Base-by-base conservation (phyloP, 306 rosid species). In the Luffa aegyptiaca region DNA sequence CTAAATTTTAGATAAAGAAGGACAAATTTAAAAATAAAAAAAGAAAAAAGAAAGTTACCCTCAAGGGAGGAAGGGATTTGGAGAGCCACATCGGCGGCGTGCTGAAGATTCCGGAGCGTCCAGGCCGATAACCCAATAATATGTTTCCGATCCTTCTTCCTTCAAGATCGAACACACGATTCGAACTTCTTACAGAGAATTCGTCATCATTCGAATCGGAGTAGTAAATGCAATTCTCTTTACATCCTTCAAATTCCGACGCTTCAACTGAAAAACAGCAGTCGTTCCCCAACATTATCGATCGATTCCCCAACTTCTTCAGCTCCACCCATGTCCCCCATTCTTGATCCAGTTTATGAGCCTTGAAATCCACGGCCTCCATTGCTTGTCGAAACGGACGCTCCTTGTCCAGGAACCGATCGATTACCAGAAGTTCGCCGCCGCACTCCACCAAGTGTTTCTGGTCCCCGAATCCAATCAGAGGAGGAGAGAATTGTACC, bases 371-470 rank as follows among this genome's bases (percentile, higher is more conserved):
- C 4, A 26, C 31, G 0, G 31, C 31, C 31, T 26, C 31, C 31
- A 26, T 26, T 26, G 31, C 31, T 26, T 26, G 31, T 26, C 31
- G 31, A 26, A 26, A 26, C 31, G 55, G 55, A 3, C 80, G 80
- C 17, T 79, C 87, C 49, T 58, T 51, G 2, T 78, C 87, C 11
- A 77, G 56, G 82, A 72, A 90, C 41, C 91, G 86, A 76, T 92
- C 97, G 42, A 92, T 86, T 16, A 94, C 90, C 58, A 83, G 89
- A 9, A 94, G 89, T 72, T 79, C 87, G 61, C 90, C 97, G 69
- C 86, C 65, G 4, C 88, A 87, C 64, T 92, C 98, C n/a, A 92
- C 89, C 84, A 94, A 49, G 66, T 91, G 90, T 48, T 94, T 94
- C 77, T 85, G 86, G 74, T 80, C 65, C 5, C 95, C 98, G 18